phyloP scores from a whole-genome alignment of 169 alveolate genomes.

The Theileria luwenshuni region DNA sequence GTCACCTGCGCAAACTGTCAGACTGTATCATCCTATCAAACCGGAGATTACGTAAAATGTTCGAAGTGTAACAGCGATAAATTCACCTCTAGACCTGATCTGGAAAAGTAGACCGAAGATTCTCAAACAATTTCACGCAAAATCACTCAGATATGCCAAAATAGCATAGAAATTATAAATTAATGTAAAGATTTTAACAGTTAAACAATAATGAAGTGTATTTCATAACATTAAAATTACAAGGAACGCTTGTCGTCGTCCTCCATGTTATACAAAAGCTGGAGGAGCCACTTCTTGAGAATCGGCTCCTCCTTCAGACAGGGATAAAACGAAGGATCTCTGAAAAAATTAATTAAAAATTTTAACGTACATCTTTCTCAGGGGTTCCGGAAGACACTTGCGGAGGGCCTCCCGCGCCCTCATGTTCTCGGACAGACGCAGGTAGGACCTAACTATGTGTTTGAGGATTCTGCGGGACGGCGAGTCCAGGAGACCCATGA shows the following conservation, averaged over 20 bases:
- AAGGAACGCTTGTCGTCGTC: conserved; percentile 28
- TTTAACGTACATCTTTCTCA: conserved; percentile 62
- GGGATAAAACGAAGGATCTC: conserved; percentile 77
- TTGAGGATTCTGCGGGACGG: conserved; percentile 93
- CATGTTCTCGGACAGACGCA: conserved; percentile 94
- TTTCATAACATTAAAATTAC: conserved; percentile 8
- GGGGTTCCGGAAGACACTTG: conserved; percentile 81
- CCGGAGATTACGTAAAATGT: conserved; percentile 27
- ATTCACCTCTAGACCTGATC: neutral
- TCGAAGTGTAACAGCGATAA: conserved; percentile 13
- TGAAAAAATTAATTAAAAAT: neutral
- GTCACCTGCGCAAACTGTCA: conserved; percentile 14
- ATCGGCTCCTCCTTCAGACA: conserved; percentile 80
- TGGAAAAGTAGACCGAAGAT: too few relatives aligned
- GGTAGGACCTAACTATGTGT: conserved; percentile 95
- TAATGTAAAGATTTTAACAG: neutral
- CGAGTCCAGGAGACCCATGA: conserved; percentile 80
- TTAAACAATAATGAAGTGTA: neutral
- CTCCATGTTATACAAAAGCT: conserved; percentile 73
- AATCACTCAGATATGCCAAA: neutral
- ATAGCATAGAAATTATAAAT: neutral
- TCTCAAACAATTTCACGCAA: neutral
- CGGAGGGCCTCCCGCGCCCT: conserved; percentile 89
- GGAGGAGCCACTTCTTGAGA: conserved; percentile 79
- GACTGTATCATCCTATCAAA: conserved; percentile 3